A percentile compares a stretch with the other conserved stretches of the same genome.
Conservation (phyloP, 257 asterid genomes). For the Solanum commersonii region DNA sequence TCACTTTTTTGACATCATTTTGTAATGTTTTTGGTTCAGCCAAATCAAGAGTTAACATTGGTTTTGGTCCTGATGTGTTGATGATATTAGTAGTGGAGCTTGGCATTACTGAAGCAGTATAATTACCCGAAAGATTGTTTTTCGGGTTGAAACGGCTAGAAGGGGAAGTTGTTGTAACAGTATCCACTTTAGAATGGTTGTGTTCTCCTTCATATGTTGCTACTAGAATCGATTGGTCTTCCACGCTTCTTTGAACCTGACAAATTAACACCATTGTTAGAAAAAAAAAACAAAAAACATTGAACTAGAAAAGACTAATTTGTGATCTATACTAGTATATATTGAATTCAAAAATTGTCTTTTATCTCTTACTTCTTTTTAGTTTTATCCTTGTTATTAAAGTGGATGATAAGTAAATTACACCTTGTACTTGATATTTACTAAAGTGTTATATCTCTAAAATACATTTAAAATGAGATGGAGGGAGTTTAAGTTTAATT, state of each 20-base stretch:
- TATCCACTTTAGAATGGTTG: constrained; percentile 31
- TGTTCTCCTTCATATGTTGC: constrained; percentile 84
- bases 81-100: not conserved
- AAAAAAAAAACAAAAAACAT: not conserved
- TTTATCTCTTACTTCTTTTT: no score
- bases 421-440: not conserved
- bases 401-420: not conserved
- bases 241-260: constrained; percentile 41
- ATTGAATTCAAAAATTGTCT: not conserved
- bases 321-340: not conserved
- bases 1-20: not conserved
- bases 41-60: not conserved
- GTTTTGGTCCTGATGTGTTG: not conserved
- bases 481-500: not conserved
- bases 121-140: not conserved
- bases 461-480: not conserved
- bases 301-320: not conserved
- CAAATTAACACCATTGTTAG: not conserved
- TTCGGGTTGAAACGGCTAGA: not conserved
- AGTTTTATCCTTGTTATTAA: not conserved
- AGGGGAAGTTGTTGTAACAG: not conserved
- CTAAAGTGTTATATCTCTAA: not conserved
- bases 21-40: not conserved
- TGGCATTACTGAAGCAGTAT: not conserved
- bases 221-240: constrained; percentile 50